phyloP scores from a whole-genome alignment of 768 basidiomycete species.

The Naganishia randhawae region DNA sequence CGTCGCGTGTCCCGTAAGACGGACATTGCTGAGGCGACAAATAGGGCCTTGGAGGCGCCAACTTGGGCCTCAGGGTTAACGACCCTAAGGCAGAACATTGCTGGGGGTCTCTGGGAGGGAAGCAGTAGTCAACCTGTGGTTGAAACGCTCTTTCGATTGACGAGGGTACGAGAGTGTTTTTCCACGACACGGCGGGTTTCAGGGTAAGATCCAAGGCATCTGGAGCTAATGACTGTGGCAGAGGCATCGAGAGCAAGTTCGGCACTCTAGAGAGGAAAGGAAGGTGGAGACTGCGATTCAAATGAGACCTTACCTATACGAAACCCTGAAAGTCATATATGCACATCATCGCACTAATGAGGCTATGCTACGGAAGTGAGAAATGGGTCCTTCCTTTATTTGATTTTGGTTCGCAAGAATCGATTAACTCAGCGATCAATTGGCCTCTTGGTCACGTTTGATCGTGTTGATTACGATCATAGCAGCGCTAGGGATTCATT shows the following conservation, averaged over 20 bases:
- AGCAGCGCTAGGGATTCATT: background rate
- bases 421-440: background rate
- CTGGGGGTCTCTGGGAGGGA: background rate
- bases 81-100: background rate
- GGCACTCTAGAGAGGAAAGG: background rate
- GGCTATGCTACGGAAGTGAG: background rate
- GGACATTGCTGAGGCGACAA: background rate
- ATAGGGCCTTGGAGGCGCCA: background rate
- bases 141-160: background rate
- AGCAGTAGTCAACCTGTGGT: background rate
- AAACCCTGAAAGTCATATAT: background rate
- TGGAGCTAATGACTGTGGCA: background rate
- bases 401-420: background rate
- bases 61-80: background rate
- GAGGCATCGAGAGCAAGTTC: background rate
- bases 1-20: too few relatives aligned
- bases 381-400: background rate
- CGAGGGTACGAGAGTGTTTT: background rate
- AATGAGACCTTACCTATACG: too few relatives aligned
- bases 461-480: background rate
- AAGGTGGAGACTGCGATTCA: background rate
- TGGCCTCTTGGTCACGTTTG: background rate
- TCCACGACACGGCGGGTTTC: background rate
- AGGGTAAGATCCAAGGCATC: background rate
- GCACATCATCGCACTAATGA: background rate